phyloP scores from a whole-genome alignment of 2,329 filamentous ascomycete species.

The Colletotrichum phormii region DNA sequence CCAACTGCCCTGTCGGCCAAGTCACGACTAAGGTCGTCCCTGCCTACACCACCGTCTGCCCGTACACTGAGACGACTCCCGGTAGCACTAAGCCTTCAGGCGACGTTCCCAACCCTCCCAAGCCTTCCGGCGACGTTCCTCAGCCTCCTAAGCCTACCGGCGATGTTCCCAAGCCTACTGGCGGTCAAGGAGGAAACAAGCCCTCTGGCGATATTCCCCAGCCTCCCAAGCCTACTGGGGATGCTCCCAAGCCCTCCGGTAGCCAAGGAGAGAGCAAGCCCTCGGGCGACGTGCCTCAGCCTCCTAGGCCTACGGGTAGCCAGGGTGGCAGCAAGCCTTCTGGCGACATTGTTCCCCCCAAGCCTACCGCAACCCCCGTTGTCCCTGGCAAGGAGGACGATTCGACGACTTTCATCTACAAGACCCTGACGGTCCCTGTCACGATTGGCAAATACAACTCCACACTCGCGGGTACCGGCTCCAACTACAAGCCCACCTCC shows the following conservation, averaged over 20 bases:
- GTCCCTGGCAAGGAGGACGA: slow-evolving; percentile 1
- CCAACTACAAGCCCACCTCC: slow-evolving; percentile 16
- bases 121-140: neutral
- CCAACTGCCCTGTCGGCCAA: slow-evolving; percentile 50
- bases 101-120: slow-evolving; percentile 49
- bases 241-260: neutral
- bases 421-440: slow-evolving; percentile 26
- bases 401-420: slow-evolving; percentile 9
- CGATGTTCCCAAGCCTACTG: neutral
- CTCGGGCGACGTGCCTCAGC: neutral
- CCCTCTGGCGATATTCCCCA: slow-evolving; percentile 44
- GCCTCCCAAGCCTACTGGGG: slow-evolving; percentile 43
- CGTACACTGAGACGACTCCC: slow-evolving; percentile 42
- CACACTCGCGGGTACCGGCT: slow-evolving; percentile 23
- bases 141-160: neutral
- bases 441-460: slow-evolving; percentile 26
- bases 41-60: slow-evolving; percentile 56
- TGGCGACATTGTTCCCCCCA: neutral
- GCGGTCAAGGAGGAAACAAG: neutral
- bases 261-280: neutral
- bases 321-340: slow-evolving; percentile 7
- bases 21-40: slow-evolving; percentile 50
- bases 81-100: slow-evolving; percentile 21
- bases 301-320: neutral
- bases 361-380: slow-evolving; percentile 7